A percentile compares a stretch with the other conserved stretches of the same genome.
Evolutionary conservation across 1,284 basidiomycete species (phyloP).

Genomic region (Stygiomarasmius scandens): DNA sequence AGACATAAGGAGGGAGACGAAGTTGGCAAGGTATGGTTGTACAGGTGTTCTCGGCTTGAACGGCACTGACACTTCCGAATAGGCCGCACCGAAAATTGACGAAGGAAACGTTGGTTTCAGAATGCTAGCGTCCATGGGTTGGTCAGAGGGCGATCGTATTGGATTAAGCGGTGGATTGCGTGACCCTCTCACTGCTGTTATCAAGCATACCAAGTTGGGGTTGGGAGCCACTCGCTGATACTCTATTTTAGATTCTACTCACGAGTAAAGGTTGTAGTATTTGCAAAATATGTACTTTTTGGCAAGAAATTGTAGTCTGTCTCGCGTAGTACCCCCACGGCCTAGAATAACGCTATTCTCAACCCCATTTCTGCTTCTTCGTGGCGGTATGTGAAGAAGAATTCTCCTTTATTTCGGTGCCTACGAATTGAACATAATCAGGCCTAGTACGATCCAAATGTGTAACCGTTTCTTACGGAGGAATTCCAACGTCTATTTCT

Average conservation of each 20-base stretch:
- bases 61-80: constrained; percentile 1
- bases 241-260: neutral
- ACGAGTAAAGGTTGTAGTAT: no score
- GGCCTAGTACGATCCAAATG: no score
- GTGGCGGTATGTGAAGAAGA: no score
- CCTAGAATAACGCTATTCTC: no score
- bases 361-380: no score
- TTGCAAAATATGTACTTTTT: no score
- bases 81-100: constrained; percentile 75
- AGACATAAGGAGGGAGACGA: constrained; percentile 72
- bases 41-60: constrained; percentile 5
- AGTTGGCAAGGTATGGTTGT: constrained; percentile 63
- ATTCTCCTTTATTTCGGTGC: no score
- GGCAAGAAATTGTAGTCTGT: no score
- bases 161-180: constrained; percentile 62
- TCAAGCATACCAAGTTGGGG: constrained; percentile 76
- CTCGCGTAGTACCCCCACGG: no score
- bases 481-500: no score
- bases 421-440: no score
- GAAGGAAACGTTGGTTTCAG: constrained; percentile 74
- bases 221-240: constrained; percentile 52
- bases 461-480: no score
- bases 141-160: constrained; percentile 71
- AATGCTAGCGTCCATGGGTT: constrained; percentile 79
- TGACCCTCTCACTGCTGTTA: constrained; percentile 69